Percentiles rank a stretch among this genome's conserved stretches.
These are phyloP conservation scores for button mushroom (Agaricus bisporus) DNA, from an alignment of 768 basidiomycete species.

Conservation along the genomic window DNA sequence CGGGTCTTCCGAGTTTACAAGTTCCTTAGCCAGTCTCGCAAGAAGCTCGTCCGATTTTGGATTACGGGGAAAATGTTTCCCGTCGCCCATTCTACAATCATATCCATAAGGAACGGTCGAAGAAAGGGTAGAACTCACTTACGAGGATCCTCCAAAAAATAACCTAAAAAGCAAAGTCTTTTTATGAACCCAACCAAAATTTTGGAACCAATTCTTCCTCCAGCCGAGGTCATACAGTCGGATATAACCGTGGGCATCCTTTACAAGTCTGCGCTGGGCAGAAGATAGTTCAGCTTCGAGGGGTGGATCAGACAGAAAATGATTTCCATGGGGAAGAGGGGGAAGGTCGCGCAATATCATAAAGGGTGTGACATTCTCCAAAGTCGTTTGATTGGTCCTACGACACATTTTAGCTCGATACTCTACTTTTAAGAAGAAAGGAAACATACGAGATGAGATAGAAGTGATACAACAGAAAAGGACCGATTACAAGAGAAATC, in stretches of 20 bases:
- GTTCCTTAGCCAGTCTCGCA: slow-evolving; percentile 53
- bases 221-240: slow-evolving; percentile 71
- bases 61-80: slow-evolving; percentile 62
- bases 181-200: slow-evolving; percentile 51
- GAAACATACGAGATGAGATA: slow-evolving; percentile 49
- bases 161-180: slow-evolving; percentile 49
- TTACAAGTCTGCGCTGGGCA: slow-evolving; percentile 58
- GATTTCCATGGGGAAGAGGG: slow-evolving; percentile 44
- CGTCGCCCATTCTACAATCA: slow-evolving; percentile 51
- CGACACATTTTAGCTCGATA: background rate
- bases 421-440: background rate
- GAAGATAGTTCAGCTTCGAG: slow-evolving; percentile 66
- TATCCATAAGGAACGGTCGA: background rate
- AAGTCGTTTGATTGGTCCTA: slow-evolving; percentile 83
- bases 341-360: slow-evolving; percentile 67
- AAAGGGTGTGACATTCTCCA: slow-evolving; percentile 74
- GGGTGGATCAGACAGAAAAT: slow-evolving; percentile 60
- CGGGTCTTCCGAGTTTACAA: slow-evolving; percentile 54
- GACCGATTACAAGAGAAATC: slow-evolving; percentile 63
- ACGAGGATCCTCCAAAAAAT: slow-evolving; percentile 62
- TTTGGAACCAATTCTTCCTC: slow-evolving; percentile 63
- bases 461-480: slow-evolving; percentile 70
- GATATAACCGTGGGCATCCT: slow-evolving; percentile 53
- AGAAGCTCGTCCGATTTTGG: slow-evolving; percentile 62
- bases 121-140: slow-evolving; percentile 20